Evolutionary conservation across 768 basidiomycete species (phyloP), one percentile per base, ranked within the genome.

Genomic region (Calocybe gangraenosa): DNA sequence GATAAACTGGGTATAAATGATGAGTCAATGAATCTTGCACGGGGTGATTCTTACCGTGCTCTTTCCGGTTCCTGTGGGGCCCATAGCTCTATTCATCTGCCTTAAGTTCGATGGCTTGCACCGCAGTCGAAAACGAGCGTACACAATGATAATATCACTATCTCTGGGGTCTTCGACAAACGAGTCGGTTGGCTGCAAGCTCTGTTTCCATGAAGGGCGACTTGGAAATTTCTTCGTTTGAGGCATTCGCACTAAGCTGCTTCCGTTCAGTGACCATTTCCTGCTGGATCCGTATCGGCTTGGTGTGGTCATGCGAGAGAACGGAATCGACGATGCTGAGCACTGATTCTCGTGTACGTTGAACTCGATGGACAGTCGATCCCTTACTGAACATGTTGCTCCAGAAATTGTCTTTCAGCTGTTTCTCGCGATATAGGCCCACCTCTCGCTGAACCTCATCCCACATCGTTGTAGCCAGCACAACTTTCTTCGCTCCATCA

Each of bases 401-500:
- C 64, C 73, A 76, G 53, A 65, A 69, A 37, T 61, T 63, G 46
- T 37, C 38, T 28, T 21, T 34, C 22, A 75, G 63, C 49, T 71
- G 61, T 0, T 44, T 40, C 48, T 73, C 73, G 4, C 75, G 65
- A 8, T 53, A 21, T 6, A 35, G 47, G 54, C 66, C 71, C 21
- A 58, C 15, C 45, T 56, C 62, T 33, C 49, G 55, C 47, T 56
- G 50, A 36, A 69, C 68, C 38, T 60, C 59, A 3, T 58, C 61
- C 71, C 73, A 74, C 66, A 63, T 75, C 30, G 63, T 74, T 46
- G 74, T 75, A 34, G 63, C 65, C 42, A 75, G 60, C 37, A 71
- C 62, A 39, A 75, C 67, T 47, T 71, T 71, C 30, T 62, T 60
- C 46, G 69, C 62, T 6, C 67, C 60, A 36, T 44, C 59, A 15